phyloP scores from a whole-genome alignment of 371 early-diverging fungal species.

The Furculomyces boomerangus region DNA sequence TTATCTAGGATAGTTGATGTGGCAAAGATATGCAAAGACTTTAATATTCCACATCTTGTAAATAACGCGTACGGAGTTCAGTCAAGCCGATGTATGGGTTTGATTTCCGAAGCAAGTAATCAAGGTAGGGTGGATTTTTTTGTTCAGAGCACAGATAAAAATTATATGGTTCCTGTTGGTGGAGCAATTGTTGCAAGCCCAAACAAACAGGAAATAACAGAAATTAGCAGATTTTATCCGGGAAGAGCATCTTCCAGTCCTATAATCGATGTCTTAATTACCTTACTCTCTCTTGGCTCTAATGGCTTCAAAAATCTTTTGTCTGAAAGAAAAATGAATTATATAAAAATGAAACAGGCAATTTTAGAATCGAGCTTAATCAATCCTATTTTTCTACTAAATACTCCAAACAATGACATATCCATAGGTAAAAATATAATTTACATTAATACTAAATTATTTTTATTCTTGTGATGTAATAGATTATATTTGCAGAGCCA shows the following conservation, averaged over 20 bases:
- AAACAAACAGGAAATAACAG: background rate
- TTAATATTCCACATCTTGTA: conserved; percentile 12
- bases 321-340: conserved; percentile 3
- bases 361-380: background rate
- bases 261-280: conserved; percentile 16
- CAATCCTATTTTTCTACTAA: conserved; percentile 3
- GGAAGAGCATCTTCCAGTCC: conserved; percentile 14
- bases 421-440: conserved; percentile 5
- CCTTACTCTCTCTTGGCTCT: conserved; percentile 8
- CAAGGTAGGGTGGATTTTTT: conserved; percentile 11
- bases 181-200: conserved; percentile 16
- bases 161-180: conserved; percentile 20
- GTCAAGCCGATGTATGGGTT: conserved; percentile 3
- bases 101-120: conserved; percentile 6
- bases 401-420: conserved; percentile 15
- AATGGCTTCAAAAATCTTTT: conserved; percentile 4
- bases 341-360: background rate
- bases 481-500: no score
- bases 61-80: conserved; percentile 16
- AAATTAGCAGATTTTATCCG: conserved; percentile 9
- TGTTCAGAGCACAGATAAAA: conserved; percentile 18
- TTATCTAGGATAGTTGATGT: conserved; percentile 3
- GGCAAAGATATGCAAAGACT: conserved; percentile 3
- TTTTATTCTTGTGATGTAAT: background rate
- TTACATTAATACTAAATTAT: background rate